Percentiles rank a stretch among this genome's conserved stretches.
These are phyloP conservation scores for Apiosordaria backusii DNA, from an alignment of 495 filamentous ascomycete species.

Conservation along the genomic window DNA sequence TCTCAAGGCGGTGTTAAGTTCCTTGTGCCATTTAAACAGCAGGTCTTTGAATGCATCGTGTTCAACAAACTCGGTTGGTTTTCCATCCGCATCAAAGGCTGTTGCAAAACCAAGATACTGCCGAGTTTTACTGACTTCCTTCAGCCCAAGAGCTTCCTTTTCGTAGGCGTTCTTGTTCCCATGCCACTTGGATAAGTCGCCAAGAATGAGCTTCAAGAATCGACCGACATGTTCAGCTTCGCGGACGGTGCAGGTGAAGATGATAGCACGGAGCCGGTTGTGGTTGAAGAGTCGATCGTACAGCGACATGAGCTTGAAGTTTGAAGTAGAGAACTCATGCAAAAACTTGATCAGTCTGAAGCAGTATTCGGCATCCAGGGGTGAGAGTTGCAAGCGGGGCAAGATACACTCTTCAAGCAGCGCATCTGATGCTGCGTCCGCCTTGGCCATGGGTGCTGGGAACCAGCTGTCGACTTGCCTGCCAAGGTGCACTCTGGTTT, in stretches of 20 bases:
- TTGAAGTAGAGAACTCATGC: conserved; percentile 74
- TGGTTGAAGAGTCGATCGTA: conserved; percentile 81
- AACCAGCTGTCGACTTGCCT: conserved; percentile 85
- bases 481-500: conserved; percentile 59
- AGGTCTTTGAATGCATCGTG: conserved; percentile 83
- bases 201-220: conserved; percentile 77
- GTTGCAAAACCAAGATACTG: conserved; percentile 55
- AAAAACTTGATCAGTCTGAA: conserved; percentile 82
- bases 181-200: conserved; percentile 81
- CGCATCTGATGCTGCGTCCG: conserved; percentile 64
- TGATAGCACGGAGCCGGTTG: conserved; percentile 70
- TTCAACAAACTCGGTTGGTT: conserved; percentile 63
- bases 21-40: conserved; percentile 85
- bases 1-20: conserved; percentile 70
- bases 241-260: conserved; percentile 81
- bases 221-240: conserved; percentile 88
- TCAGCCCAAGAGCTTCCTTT: conserved; percentile 62
- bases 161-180: conserved; percentile 70
- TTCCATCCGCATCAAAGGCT: conserved; percentile 60
- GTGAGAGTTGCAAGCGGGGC: conserved; percentile 77
- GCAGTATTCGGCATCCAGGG: conserved; percentile 80
- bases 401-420: conserved; percentile 88
- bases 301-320: conserved; percentile 81
- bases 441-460: conserved; percentile 54
- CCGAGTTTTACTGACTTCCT: conserved; percentile 33